Conservation (phyloP, 768 basidiomycete species). For the Lentinula aciculospora region DNA sequence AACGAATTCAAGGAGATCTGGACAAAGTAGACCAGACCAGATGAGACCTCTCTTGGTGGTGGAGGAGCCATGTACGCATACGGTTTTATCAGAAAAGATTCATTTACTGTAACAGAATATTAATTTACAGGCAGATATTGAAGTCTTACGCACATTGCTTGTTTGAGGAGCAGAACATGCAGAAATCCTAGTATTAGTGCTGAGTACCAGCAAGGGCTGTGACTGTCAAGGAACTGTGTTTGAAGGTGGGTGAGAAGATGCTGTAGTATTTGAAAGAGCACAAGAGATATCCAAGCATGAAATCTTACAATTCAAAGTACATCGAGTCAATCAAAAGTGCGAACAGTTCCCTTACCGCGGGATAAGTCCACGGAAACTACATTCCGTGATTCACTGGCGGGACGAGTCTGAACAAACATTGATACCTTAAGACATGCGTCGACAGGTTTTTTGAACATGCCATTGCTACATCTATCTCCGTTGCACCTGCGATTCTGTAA, state of each 20-base stretch:
- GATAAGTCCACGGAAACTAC: neutral
- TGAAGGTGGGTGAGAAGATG: slow-evolving; percentile 13
- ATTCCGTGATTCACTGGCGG: neutral
- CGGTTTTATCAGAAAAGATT: slow-evolving; percentile 13
- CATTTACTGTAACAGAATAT: no score
- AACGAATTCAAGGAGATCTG: neutral
- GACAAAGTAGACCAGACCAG: no score
- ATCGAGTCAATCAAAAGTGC: neutral
- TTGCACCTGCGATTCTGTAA: neutral
- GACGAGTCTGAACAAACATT: neutral
- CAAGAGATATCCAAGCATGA: slow-evolving; percentile 15
- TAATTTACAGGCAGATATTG: no score
- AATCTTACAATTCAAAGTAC: slow-evolving; percentile 8
- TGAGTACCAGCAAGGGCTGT: slow-evolving; percentile 22
- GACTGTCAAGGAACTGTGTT: slow-evolving; percentile 9
- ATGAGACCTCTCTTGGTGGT: slow-evolving; percentile 11
- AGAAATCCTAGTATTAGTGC: no score
- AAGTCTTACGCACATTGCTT: no score
- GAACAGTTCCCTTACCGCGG: neutral
- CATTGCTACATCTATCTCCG: neutral
- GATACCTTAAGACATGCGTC: neutral
- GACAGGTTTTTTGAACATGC: neutral
- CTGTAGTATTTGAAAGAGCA: slow-evolving; percentile 21
- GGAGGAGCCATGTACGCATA: slow-evolving; percentile 11
- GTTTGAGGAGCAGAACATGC: no score